phyloP scores from a whole-genome alignment of 2,329 filamentous ascomycete species.

The Cordyceps cicadae region DNA sequence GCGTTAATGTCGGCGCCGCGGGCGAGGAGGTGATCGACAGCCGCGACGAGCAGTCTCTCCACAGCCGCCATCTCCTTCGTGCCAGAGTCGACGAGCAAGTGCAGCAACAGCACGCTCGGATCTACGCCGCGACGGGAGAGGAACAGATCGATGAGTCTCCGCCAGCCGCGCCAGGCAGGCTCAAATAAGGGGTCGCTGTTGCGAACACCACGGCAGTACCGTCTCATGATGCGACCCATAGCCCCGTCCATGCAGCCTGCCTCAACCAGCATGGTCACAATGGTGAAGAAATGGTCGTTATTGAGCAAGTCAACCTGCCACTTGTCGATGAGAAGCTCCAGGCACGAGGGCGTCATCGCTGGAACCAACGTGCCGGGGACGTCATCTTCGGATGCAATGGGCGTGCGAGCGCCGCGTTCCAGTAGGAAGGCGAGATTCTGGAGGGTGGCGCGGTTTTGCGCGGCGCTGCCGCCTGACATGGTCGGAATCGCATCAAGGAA shows the following conservation, averaged over 20 bases:
- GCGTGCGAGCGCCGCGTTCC: not conserved
- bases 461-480: not conserved
- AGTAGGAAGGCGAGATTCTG: not conserved
- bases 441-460: not conserved
- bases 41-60: not conserved
- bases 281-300: conserved; percentile 1
- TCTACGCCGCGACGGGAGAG: not conserved
- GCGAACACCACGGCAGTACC: conserved; percentile 2
- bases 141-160: not conserved
- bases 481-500: not conserved
- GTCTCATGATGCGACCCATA: conserved; percentile 4
- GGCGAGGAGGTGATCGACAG: not conserved
- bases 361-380: not conserved
- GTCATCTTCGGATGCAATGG: not conserved
- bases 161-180: not conserved
- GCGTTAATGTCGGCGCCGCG: conserved; percentile 8
- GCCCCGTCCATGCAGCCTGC: conserved; percentile 7
- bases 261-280: conserved; percentile 1
- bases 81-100: conserved; percentile 8
- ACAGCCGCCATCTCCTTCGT: conserved; percentile 3
- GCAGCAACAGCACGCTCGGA: conserved; percentile 3
- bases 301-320: not conserved
- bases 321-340: conserved; percentile 4
- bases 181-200: conserved; percentile 2
- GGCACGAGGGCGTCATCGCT: not conserved